Evolutionary conservation across 306 rosid genomes (phyloP).

Genomic region (Abrus precatorius): DNA sequence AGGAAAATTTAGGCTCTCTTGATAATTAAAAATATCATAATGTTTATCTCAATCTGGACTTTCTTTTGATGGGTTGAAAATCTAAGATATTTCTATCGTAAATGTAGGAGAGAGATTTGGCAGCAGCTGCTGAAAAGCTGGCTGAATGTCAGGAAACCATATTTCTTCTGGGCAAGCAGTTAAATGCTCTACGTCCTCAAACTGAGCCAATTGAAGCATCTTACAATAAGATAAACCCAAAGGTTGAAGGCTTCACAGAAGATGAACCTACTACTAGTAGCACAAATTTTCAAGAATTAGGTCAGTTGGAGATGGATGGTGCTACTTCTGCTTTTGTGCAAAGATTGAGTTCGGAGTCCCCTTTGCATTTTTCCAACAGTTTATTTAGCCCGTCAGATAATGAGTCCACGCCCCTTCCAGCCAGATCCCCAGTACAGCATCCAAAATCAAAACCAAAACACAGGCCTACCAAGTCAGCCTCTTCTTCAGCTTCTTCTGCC

Average conservation of each 20-base stretch:
- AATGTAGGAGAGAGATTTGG: slow-evolving; percentile 81
- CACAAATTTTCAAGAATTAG: slow-evolving; percentile 61
- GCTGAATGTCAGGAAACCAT: slow-evolving; percentile 99
- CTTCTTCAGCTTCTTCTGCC: slow-evolving; percentile 75
- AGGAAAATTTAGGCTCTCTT: neutral
- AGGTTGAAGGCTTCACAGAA: slow-evolving; percentile 57
- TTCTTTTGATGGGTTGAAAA: slow-evolving; percentile 28
- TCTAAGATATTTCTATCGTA: slow-evolving; percentile 39
- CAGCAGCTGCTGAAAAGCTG: slow-evolving; percentile 92
- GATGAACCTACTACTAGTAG: slow-evolving; percentile 65
- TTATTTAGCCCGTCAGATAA: slow-evolving; percentile 71
- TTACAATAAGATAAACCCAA: slow-evolving; percentile 60
- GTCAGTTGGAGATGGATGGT: slow-evolving; percentile 60
- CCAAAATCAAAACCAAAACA: slow-evolving; percentile 75
- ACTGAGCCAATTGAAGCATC: slow-evolving; percentile 68
- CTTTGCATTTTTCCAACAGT: slow-evolving; percentile 59
- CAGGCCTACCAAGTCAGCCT: slow-evolving; percentile 77
- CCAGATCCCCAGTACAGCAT: slow-evolving; percentile 66
- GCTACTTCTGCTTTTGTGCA: slow-evolving; percentile 56
- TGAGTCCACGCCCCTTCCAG: slow-evolving; percentile 56
- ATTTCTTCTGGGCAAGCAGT: slow-evolving; percentile 91
- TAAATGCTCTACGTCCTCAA: slow-evolving; percentile 83
- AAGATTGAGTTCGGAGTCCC: slow-evolving; percentile 67
- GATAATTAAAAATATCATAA: slow-evolving; percentile 23
- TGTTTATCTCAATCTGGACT: slow-evolving; percentile 10